These are phyloP conservation scores for Peterozyma xylosa DNA, from an alignment of 805 yeast genomes.

Conservation along the genomic window DNA sequence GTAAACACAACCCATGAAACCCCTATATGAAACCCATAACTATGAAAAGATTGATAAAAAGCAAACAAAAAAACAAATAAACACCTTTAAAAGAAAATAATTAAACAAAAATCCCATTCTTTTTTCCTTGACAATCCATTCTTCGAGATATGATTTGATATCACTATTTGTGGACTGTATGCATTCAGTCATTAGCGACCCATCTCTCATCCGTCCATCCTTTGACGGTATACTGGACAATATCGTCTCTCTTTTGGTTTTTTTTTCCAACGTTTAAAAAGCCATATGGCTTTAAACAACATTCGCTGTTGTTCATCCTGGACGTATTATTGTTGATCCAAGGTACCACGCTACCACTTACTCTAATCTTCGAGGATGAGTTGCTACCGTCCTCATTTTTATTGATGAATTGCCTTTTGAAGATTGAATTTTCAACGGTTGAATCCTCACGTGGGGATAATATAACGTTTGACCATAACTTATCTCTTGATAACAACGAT, in stretches of 20 bases:
- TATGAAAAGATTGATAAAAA: too few species aligned
- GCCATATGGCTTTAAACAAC: background rate
- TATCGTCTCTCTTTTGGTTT: too few species aligned
- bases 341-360: background rate
- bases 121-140: too few species aligned
- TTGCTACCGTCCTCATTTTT: background rate
- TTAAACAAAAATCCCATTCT: too few species aligned
- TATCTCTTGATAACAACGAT: constrained; percentile 36
- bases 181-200: background rate
- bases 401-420: background rate
- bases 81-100: too few species aligned
- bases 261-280: background rate
- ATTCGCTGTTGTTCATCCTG: background rate
- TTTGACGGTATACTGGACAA: background rate
- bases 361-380: background rate
- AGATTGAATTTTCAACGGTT: background rate
- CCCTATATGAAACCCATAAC: too few species aligned
- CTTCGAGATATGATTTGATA: too few species aligned
- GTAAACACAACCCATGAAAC: too few species aligned
- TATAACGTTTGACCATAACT: constrained; percentile 46
- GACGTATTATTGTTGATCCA: background rate
- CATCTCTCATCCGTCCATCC: background rate
- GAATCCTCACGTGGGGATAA: constrained; percentile 42
- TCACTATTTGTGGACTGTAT: too few species aligned
- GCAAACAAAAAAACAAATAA: too few species aligned